Evolutionary conservation across 805 yeast genomes (phyloP), one percentile per base, ranked within the genome.

Genomic region (Candida pseudoglaebosa): DNA sequence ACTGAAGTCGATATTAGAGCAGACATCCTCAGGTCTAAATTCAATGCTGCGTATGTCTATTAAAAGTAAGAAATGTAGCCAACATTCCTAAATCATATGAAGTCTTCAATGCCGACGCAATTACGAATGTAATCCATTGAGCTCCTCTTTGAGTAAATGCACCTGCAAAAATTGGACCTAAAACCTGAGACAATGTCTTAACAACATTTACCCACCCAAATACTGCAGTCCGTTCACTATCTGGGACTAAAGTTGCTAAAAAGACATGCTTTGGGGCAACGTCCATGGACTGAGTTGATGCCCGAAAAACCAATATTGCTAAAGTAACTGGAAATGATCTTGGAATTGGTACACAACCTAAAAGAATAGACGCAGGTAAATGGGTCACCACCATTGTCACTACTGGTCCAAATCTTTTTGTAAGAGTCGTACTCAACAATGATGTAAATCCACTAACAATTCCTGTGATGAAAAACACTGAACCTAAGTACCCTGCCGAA

Each of bases 221-320:
- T 1, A 69, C 71, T 1, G 70, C 64, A 2, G 75, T 67, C 35
- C 75, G 50, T 38, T 67, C 70, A 22, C 54, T 48, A 19, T 66
- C 66, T 4, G 65, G 54, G 4, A 66, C 67, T 22, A 66, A 54
- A 0, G 73, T 53, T 6, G 74, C 70, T 16, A 71, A 55, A 43
- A 71, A 70, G 4, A 71, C 73, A 34, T 68, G 71, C 39, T 72
- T 72, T 7, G 77, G 71, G 1, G 75, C 73, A 20, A 65, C 57
- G 43, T 72, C 78, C 76, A 72, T 70, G 17, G 70, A 55, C 44
- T 70, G 70, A 24, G 71, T 65, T 2, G 60, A 47, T 1, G 71
- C 62, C 48, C 75, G 56, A 10, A 61, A 41, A 3, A 67, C 44
- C 30, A 65, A 42, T 3, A 64, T 50, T 10, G 56, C 45, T 36